Percentiles rank a stretch among this genome's conserved stretches.
Evolutionary conservation across 768 basidiomycete genomes (phyloP).

Genomic region (Pholiota molesta): DNA sequence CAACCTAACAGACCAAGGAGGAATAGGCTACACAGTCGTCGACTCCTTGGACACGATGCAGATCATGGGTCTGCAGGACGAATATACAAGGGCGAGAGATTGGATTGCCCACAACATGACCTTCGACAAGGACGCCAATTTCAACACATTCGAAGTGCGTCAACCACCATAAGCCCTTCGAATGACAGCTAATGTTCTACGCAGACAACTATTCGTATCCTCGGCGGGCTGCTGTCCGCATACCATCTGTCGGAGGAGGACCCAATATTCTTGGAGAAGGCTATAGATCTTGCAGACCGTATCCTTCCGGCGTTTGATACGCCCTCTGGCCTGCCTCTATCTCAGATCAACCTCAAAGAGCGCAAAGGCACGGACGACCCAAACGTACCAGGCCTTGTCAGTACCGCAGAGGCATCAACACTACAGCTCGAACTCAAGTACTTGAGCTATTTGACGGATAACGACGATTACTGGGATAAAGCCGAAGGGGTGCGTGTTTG

Average conservation of each 20-base stretch:
- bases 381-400: slow-evolving; percentile 64
- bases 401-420: slow-evolving; percentile 85
- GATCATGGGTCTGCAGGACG: slow-evolving; percentile 81
- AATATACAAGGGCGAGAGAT: slow-evolving; percentile 75
- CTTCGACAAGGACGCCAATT: slow-evolving; percentile 81
- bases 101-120: slow-evolving; percentile 75
- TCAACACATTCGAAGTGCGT: slow-evolving; percentile 89
- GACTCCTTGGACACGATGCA: slow-evolving; percentile 91
- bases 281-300: slow-evolving; percentile 83
- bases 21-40: slow-evolving; percentile 89
- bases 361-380: slow-evolving; percentile 63
- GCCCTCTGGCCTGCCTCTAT: slow-evolving; percentile 75
- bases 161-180: slow-evolving; percentile 56
- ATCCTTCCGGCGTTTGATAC: slow-evolving; percentile 85
- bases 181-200: slow-evolving; percentile 34
- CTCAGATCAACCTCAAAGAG: slow-evolving; percentile 72
- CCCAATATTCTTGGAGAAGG: slow-evolving; percentile 71
- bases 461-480: slow-evolving; percentile 82
- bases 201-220: slow-evolving; percentile 89
- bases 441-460: slow-evolving; percentile 74
- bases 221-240: slow-evolving; percentile 89
- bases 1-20: slow-evolving; percentile 77
- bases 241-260: slow-evolving; percentile 81
- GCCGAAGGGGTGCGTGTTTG: slow-evolving; percentile 62
- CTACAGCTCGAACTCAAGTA: slow-evolving; percentile 92